A percentile compares a stretch with the other conserved stretches of the same genome.
Evolutionary conservation across 1,284 basidiomycete species (phyloP).

Genomic region (Amylostereum areolatum): DNA sequence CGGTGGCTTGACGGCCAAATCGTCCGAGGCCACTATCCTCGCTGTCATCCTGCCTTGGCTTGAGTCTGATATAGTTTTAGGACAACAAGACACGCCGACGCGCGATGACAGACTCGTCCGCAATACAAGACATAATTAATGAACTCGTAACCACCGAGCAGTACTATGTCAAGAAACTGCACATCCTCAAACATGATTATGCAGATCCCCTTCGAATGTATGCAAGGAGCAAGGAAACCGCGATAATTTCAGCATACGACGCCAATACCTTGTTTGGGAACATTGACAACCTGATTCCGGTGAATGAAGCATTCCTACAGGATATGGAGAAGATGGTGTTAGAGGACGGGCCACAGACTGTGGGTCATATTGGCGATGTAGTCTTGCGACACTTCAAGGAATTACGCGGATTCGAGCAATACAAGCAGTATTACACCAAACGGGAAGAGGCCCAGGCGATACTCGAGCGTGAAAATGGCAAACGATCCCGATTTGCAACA

Average conservation of each 20-base stretch:
- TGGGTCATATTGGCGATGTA: constrained; percentile 79
- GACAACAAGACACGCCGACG: constrained; percentile 44
- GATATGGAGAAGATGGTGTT: constrained; percentile 79
- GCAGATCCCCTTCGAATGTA: constrained; percentile 88
- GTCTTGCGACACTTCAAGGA: constrained; percentile 82
- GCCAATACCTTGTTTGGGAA: constrained; percentile 93
- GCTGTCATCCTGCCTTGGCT: no score
- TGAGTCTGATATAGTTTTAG: constrained; percentile 27
- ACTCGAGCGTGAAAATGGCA: constrained; percentile 78
- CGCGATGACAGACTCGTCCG: constrained; percentile 54
- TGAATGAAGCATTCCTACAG: constrained; percentile 80
- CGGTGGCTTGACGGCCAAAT: no score
- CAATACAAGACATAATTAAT: constrained; percentile 62
- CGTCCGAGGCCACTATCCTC: no score
- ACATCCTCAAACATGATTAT: constrained; percentile 74
- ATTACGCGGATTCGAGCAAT: constrained; percentile 80
- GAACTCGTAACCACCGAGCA: constrained; percentile 77
- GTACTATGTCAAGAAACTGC: constrained; percentile 71
- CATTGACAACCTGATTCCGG: constrained; percentile 82
- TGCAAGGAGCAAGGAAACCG: constrained; percentile 76
- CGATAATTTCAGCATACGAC: constrained; percentile 85
- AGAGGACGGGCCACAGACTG: constrained; percentile 47
- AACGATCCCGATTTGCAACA: constrained; percentile 71
- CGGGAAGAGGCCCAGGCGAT: constrained; percentile 91
- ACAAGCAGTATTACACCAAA: constrained; percentile 87